These are phyloP conservation scores for Myrica gale DNA, from an alignment of 306 rosid species.

Conservation along the genomic window DNA sequence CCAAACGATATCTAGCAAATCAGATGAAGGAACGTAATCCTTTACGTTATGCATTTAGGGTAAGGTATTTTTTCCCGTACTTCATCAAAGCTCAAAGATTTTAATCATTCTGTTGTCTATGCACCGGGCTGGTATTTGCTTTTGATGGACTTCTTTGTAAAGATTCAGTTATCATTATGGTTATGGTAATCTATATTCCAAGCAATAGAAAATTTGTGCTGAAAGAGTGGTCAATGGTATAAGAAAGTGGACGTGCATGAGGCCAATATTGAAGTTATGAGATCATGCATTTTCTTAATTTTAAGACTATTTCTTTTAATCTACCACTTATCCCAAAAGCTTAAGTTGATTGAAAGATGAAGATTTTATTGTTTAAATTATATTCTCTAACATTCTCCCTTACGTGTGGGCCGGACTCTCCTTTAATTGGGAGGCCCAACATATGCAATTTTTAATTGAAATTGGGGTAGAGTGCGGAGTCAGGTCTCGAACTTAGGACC, in stretches of 20 bases:
- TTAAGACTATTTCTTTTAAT: too few relatives aligned
- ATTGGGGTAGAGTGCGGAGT: too few relatives aligned
- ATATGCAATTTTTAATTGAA: too few relatives aligned
- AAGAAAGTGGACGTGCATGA: background rate
- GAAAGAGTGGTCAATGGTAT: background rate
- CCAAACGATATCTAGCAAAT: slow-evolving; percentile 65
- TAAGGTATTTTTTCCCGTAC: slow-evolving; percentile 23
- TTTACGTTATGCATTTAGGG: slow-evolving; percentile 81
- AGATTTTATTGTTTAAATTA: too few relatives aligned
- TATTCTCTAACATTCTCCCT: too few relatives aligned
- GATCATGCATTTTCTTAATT: too few relatives aligned
- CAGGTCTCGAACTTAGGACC: too few relatives aligned
- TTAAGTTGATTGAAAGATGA: too few relatives aligned
- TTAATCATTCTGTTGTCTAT: background rate
- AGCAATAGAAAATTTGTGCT: background rate
- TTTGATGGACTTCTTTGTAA: background rate
- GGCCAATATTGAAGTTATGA: background rate
- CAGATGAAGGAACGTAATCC: slow-evolving; percentile 83
- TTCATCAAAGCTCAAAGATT: slow-evolving; percentile 19
- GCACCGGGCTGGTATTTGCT: background rate
- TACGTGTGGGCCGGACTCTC: too few relatives aligned
- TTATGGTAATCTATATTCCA: background rate
- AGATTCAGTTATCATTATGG: background rate
- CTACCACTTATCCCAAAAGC: too few relatives aligned
- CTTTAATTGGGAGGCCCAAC: too few relatives aligned